A percentile compares a stretch with the other conserved stretches of the same genome.
These are phyloP conservation scores for Tolypocladium amazonense DNA, from an alignment of 2,329 filamentous ascomycete genomes.

Conservation along the genomic window DNA sequence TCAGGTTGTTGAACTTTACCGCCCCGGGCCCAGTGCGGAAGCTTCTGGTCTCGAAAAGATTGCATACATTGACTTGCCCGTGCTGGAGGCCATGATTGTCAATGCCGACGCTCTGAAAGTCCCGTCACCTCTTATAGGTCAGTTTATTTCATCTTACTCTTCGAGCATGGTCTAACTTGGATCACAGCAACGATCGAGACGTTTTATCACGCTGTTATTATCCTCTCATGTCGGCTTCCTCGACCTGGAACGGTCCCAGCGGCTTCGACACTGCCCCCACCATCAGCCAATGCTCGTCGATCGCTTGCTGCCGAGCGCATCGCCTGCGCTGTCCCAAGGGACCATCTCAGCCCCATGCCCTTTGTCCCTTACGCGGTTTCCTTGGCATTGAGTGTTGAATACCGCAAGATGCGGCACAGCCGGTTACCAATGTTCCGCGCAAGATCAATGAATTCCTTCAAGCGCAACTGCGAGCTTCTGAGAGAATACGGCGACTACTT, in stretches of 20 bases:
- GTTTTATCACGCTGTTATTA: constrained; percentile 54
- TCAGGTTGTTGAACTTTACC: constrained; percentile 48
- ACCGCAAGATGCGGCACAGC: constrained; percentile 53
- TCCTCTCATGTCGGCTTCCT: constrained; percentile 48
- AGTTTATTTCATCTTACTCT: constrained; percentile 3
- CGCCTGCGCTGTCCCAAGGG: constrained; percentile 39
- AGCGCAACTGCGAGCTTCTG: constrained; percentile 41
- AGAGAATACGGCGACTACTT: constrained; percentile 45
- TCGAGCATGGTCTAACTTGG: not conserved
- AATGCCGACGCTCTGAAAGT: constrained; percentile 40
- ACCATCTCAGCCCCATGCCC: constrained; percentile 42
- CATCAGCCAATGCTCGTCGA: constrained; percentile 43
- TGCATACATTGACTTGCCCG: constrained; percentile 40
- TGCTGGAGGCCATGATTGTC: constrained; percentile 47
- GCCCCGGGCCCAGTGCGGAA: constrained; percentile 35
- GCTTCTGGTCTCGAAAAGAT: constrained; percentile 30
- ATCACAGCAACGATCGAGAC: constrained; percentile 46
- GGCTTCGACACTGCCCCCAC: constrained; percentile 32
- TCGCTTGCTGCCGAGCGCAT: constrained; percentile 49
- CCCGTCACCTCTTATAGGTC: constrained; percentile 38
- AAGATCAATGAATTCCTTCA: constrained; percentile 43
- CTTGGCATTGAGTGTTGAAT: constrained; percentile 49
- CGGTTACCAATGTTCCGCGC: constrained; percentile 47
- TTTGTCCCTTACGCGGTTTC: constrained; percentile 53
- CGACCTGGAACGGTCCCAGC: constrained; percentile 26